Evolutionary conservation across 2,329 filamentous ascomycete genomes (phyloP).

Genomic region (Hortaea sp.): DNA sequence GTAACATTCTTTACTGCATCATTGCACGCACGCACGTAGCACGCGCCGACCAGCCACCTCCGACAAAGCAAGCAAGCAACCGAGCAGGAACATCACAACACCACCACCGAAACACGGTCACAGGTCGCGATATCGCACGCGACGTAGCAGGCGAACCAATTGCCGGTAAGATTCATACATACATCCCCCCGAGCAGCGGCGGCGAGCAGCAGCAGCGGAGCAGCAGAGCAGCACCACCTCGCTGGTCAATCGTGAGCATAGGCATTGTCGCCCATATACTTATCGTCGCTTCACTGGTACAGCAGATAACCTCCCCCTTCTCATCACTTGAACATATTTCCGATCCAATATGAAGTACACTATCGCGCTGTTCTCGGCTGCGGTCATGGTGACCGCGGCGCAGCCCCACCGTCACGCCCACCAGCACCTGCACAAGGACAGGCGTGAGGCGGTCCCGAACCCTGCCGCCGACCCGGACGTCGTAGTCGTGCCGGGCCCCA

Average conservation of each 20-base stretch:
- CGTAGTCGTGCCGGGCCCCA: conserved; percentile 50
- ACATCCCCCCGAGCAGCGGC: background rate
- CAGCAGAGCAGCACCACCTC: background rate
- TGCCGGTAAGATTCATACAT: background rate
- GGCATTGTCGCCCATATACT: conserved; percentile 2
- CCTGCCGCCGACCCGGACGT: conserved; percentile 38
- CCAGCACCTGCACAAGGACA: conserved; percentile 52
- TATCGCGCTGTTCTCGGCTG: conserved; percentile 25
- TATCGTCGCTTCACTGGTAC: conserved; percentile 16
- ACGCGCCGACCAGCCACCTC: conserved; percentile 5
- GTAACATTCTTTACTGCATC: conserved; percentile 4
- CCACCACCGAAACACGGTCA: background rate
- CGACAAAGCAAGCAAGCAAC: background rate
- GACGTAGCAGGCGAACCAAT: background rate
- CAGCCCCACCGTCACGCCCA: conserved; percentile 50
- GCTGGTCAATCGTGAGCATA: background rate
- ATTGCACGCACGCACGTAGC: background rate
- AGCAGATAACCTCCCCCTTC: background rate
- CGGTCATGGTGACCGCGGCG: conserved; percentile 40
- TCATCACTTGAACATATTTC: too few species aligned
- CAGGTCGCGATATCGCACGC: background rate
- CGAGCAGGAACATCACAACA: background rate
- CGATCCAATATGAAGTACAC: conserved; percentile 27
- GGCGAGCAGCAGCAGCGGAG: background rate
- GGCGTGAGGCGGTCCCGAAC: conserved; percentile 36